Base-by-base conservation (phyloP, 1,284 basidiomycete genomes). In the Ceratobasidium sp. region DNA sequence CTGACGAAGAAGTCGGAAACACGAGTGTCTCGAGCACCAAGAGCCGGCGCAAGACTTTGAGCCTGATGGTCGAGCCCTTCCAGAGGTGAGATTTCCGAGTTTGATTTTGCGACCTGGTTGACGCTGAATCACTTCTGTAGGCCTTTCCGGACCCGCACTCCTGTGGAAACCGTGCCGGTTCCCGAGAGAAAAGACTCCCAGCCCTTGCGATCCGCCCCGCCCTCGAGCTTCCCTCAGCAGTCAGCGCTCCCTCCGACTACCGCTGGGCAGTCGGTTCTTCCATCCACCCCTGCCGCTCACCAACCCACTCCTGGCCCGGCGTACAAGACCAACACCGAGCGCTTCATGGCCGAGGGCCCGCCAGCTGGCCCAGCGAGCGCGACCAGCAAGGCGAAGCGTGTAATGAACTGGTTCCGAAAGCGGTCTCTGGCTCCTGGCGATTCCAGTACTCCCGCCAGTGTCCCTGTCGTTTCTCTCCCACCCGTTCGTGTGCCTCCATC, bases 41-140 rank as follows among this genome's bases (percentile, higher is more conserved):
- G 87, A 88, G 81, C 82, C 80, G 76, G 75, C 80, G 91, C 72
- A 93, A 91, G 77, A 93, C 92, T 0, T 81, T 94, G 68, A 92
- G 89, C 0, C 85, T 93, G 53, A 91, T 93, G 85, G 89, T 92
- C 3, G 90, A 92, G 73, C 90, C 90, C 5, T 80, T 92, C 73
- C 70, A 83, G 85, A 32, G 70, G 62, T 22, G 58, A 49, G 69
- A 40, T n/a, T n/a, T n/a, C n/a, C n/a, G 35, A 8, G 13, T 22
- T 35, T 22, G 31, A 31, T 68, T 17, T 43, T 45, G 13, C 12
- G 27, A 47, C 32, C 34, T 35, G 25, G 22, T 60, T 52, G 31
- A n/a, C n/a, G n/a, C n/a, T 43, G 17, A 29, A 55, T 62, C 12
- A 68, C 42, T 68, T 42, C 40, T 35, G 20, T 38, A 56, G 56